Base-by-base conservation (phyloP, 768 basidiomycete genomes). In the Collybiopsis confluens region DNA sequence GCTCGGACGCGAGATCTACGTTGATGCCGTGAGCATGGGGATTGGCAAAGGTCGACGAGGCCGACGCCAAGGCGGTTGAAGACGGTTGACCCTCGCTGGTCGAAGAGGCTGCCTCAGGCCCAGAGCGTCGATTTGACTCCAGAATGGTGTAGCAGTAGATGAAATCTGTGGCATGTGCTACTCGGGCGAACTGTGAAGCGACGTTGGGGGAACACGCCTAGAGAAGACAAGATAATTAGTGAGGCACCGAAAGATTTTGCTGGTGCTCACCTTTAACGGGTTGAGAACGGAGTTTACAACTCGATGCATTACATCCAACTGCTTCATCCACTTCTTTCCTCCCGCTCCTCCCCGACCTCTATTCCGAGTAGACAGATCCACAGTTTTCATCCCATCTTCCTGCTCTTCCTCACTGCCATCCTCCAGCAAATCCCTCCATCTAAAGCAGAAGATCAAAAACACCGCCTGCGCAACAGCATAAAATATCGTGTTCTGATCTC, bases 371-470 rank as follows among this genome's bases (percentile, higher is more conserved):
- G n/a, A 64, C 47, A 51, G 13, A 33, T 13, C 30, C 30, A 33
- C 30, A 13, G 30, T 13, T 33, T 13, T 13, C 30, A 6, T 33
- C 6, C 6, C 30, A 33, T 13, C 30, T 35, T 35, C 77, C 81
- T 21, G 64, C 47, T 75, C 78, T 21, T 75, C 79, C 21, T 85
- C 87, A 13, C 81, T 76, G n/a, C 72, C 73, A 20, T 78, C 79
- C 46, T 83, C 81, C 38, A 82, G 66, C 33, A 98, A 71, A 59
- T 98, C 97, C 56, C 91, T 74, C 96, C 96, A 98, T 10, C 97
- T 77, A 71, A 98, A 99, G 68, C 97, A 98, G 68, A 99, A 99
- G 58, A 99, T 92, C 58, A 98, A 78, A 65, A 99, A 95, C 9
- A 94, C 82, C 0, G 95, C 87, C 64, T 98, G 97, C 0, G 85